Evolutionary conservation across 805 yeast genomes (phyloP).

Genomic region (Priceomyces medius): DNA sequence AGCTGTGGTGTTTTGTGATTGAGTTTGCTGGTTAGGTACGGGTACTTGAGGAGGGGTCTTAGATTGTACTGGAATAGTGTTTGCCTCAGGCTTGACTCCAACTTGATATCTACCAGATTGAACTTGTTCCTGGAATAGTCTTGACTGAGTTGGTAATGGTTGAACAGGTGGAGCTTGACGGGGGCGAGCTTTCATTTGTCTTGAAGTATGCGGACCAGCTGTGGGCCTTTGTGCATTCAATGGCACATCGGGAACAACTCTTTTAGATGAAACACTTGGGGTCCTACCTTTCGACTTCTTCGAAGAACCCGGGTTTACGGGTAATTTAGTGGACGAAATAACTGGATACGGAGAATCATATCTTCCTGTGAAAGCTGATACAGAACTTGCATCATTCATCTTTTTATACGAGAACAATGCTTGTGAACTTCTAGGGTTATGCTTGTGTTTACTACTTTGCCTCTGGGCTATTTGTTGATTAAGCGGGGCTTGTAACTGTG

Average conservation of each 20-base stretch:
- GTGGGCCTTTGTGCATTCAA: constrained; percentile 4
- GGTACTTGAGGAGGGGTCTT: background rate
- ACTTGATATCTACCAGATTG: background rate
- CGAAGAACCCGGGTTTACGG: background rate
- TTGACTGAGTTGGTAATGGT: background rate
- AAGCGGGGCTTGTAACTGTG: constrained; percentile 15
- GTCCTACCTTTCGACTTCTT: background rate
- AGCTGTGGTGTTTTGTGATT: background rate
- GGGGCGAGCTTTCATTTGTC: constrained; percentile 4
- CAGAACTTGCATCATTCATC: constrained; percentile 17
- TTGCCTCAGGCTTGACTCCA: background rate
- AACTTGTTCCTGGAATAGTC: background rate
- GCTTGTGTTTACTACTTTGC: constrained; percentile 4
- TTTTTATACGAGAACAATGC: constrained; percentile 32
- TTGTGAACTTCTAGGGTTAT: constrained; percentile 31
- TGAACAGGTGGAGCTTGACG: constrained; percentile 7
- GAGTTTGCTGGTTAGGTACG: background rate
- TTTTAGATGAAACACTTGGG: background rate
- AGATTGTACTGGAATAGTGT: background rate
- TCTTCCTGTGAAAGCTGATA: constrained; percentile 1
- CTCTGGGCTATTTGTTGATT: constrained; percentile 11
- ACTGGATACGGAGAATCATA: constrained; percentile 24
- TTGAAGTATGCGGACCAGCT: background rate
- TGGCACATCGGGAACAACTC: background rate
- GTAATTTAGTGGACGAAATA: constrained; percentile 11